Evolutionary conservation across 2,329 filamentous ascomycete genomes (phyloP).

Genomic region (Drechslerella stenobrocha): DNA sequence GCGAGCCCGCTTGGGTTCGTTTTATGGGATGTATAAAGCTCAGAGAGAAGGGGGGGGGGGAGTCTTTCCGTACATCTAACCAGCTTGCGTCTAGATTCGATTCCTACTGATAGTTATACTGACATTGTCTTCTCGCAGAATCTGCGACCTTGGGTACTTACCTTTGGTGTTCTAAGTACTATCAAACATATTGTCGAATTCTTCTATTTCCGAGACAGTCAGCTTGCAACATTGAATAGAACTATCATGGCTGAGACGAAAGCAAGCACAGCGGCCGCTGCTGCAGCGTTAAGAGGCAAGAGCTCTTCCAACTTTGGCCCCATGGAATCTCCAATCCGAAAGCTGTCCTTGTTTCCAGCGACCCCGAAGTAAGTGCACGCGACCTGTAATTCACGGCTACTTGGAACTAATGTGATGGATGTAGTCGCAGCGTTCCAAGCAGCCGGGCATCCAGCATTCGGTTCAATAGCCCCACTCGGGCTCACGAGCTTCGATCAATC

Average conservation of each 20-base stretch:
- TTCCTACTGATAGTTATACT: no score
- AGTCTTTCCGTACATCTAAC: no score
- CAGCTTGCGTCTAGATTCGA: no score
- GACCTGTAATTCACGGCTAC: no score
- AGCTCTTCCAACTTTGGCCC: conserved; percentile 10
- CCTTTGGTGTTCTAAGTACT: background rate
- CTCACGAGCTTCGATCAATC: conserved; percentile 28
- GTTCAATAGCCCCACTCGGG: conserved; percentile 10
- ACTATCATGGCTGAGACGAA: conserved; percentile 4
- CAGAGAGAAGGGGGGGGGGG: no score
- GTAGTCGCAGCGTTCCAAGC: conserved; percentile 26
- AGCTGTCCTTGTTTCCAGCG: conserved; percentile 25
- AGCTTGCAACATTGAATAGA: no score
- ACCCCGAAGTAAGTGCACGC: conserved; percentile 32
- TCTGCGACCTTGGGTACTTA: no score
- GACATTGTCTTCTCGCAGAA: no score
- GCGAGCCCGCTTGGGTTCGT: no score
- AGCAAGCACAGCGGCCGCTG: conserved; percentile 31
- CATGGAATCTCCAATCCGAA: conserved; percentile 17
- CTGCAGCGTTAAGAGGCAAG: conserved; percentile 24
- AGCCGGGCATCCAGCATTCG: conserved; percentile 33
- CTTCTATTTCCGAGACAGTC: background rate
- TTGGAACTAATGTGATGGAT: no score
- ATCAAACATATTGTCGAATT: conserved; percentile 5
- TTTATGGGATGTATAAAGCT: no score